phyloP scores from a whole-genome alignment of 129 eudicot species.

The Rutidosis leptorrhynchoides region DNA sequence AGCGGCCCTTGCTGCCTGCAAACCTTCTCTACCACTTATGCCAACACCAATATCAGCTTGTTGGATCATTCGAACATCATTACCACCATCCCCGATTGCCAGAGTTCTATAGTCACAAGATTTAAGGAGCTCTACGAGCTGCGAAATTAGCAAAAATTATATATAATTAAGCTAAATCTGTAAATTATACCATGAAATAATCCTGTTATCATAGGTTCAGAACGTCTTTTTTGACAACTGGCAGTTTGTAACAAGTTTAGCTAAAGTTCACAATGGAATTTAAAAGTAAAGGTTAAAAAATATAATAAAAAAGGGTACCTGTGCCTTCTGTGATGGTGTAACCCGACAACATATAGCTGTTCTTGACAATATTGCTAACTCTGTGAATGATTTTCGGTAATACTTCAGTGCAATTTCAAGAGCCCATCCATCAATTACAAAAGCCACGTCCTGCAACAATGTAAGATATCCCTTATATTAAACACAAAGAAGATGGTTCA shows the following conservation, averaged over 20 bases:
- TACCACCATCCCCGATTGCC: slow-evolving; percentile 99
- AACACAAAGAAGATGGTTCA: slow-evolving; percentile 1
- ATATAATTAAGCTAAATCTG: slow-evolving; percentile 5
- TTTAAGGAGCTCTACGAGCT: slow-evolving; percentile 92
- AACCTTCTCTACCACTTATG: slow-evolving; percentile 97
- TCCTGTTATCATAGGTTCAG: slow-evolving; percentile 3
- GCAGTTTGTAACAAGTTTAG: background rate
- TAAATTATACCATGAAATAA: slow-evolving; percentile 6
- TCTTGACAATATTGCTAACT: slow-evolving; percentile 81
- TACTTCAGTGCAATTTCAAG: slow-evolving; percentile 93
- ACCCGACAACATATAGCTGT: slow-evolving; percentile 99
- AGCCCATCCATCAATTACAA: slow-evolving; percentile 97
- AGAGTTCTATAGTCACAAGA: slow-evolving; percentile 90
- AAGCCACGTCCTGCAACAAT: slow-evolving; percentile 80
- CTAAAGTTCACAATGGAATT: background rate
- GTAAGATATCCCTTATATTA: slow-evolving; percentile 9
- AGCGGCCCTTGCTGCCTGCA: slow-evolving; percentile 99
- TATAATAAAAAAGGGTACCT: slow-evolving; percentile 43
- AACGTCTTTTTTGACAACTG: background rate
- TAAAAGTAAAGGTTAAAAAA: slow-evolving; percentile 1
- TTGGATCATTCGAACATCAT: slow-evolving; percentile 99
- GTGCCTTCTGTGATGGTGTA: slow-evolving; percentile 99
- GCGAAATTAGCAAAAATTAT: slow-evolving; percentile 18
- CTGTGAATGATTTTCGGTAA: slow-evolving; percentile 84
- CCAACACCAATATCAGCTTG: slow-evolving; percentile 99